These are phyloP conservation scores for Hypoxylon sp. DNA, from an alignment of 2,329 filamentous ascomycete genomes.

Conservation along the genomic window DNA sequence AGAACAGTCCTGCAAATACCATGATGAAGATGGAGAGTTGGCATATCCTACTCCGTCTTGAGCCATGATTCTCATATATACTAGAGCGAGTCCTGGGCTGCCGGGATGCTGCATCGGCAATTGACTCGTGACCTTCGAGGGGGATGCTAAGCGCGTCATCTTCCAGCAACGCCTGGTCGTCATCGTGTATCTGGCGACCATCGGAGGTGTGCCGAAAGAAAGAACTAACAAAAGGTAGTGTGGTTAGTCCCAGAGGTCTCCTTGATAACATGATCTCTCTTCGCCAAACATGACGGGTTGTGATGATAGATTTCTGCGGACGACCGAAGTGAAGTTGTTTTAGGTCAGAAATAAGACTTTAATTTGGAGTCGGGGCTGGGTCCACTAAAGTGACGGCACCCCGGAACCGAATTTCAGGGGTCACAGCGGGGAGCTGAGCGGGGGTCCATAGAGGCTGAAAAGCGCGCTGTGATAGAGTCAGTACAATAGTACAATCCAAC, in stretches of 20 bases:
- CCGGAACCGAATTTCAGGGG: slow-evolving; percentile 12
- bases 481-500: too few relatives aligned
- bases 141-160: slow-evolving; percentile 37
- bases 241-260: slow-evolving; percentile 4
- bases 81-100: slow-evolving; percentile 4
- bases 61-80: neutral
- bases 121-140: slow-evolving; percentile 28
- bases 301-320: neutral
- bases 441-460: too few relatives aligned
- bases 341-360: neutral
- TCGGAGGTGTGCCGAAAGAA: slow-evolving; percentile 4
- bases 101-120: neutral
- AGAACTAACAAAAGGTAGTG: slow-evolving; percentile 15
- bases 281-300: neutral
- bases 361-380: slow-evolving; percentile 4
- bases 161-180: slow-evolving; percentile 33
- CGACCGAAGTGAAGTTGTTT: neutral
- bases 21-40: slow-evolving; percentile 15
- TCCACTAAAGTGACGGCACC: slow-evolving; percentile 12
- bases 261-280: slow-evolving; percentile 15
- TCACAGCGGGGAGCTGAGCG: neutral
- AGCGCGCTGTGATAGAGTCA: too few relatives aligned
- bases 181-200: slow-evolving; percentile 19
- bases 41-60: slow-evolving; percentile 11
- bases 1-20: slow-evolving; percentile 28